phyloP scores from a whole-genome alignment of 2,329 filamentous ascomycete species.

The Coniochaeta prunicola region DNA sequence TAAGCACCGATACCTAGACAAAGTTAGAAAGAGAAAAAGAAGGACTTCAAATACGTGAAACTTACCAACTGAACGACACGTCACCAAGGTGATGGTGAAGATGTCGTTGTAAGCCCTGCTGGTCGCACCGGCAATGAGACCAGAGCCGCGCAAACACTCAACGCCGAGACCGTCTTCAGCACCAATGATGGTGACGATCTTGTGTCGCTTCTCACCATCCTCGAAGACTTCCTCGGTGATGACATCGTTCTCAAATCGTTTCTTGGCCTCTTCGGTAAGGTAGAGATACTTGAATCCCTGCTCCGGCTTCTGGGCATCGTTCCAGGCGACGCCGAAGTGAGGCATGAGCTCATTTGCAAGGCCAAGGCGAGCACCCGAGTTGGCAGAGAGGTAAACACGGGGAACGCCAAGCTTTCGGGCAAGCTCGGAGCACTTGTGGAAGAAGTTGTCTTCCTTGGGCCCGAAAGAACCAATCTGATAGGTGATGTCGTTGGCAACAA shows the following conservation, averaged over 20 bases:
- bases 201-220: conserved; percentile 83
- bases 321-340: conserved; percentile 96
- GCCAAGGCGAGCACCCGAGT: conserved; percentile 95
- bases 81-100: conserved; percentile 96
- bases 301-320: conserved; percentile 72
- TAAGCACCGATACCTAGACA: conserved; percentile 83
- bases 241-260: conserved; percentile 78
- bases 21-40: not conserved
- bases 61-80: conserved; percentile 90
- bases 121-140: conserved; percentile 95
- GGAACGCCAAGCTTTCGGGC: conserved; percentile 92
- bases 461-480: conserved; percentile 99
- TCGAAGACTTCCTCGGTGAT: conserved; percentile 84
- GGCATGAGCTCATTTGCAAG: conserved; percentile 96
- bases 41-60: no score
- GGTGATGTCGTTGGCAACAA: conserved; percentile 98
- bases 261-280: conserved; percentile 77
- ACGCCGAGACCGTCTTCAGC: conserved; percentile 95
- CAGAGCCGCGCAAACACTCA: conserved; percentile 92
- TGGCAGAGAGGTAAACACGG: conserved; percentile 95
- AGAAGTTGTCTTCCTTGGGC: conserved; percentile 94
- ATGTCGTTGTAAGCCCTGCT: conserved; percentile 97
- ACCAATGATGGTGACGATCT: conserved; percentile 90
- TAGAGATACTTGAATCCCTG: conserved; percentile 96
- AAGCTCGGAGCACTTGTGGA: conserved; percentile 97